phyloP scores from a whole-genome alignment of 1,139 yeast species.

The Insectozyma bohioensis region DNA sequence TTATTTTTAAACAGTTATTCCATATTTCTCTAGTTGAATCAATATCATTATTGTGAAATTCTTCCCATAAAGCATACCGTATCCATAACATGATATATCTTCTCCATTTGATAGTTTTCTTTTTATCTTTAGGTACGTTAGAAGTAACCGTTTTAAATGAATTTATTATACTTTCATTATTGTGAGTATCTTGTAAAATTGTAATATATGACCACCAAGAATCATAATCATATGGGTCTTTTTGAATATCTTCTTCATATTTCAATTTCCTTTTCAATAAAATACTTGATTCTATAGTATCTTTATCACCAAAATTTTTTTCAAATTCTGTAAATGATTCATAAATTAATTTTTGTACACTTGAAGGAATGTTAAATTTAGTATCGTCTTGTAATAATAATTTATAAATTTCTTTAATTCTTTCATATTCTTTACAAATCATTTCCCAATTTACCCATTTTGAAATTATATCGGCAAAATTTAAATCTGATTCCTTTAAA shows the following conservation, averaged over 20 bases:
- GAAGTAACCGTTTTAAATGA: constrained; percentile 49
- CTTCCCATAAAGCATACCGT: constrained; percentile 63
- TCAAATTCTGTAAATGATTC: constrained; percentile 59
- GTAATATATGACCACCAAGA: constrained; percentile 78
- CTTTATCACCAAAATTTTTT: constrained; percentile 59
- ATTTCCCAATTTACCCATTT: constrained; percentile 78
- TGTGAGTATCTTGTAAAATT: constrained; percentile 30
- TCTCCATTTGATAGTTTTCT: constrained; percentile 58
- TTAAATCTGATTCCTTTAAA: constrained; percentile 3
- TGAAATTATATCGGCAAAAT: constrained; percentile 20
- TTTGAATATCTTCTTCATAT: constrained; percentile 27
- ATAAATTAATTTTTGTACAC: constrained; percentile 40
- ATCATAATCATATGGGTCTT: constrained; percentile 62
- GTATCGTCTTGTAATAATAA: constrained; percentile 42
- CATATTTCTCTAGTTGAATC: constrained; percentile 53
- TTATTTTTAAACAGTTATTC: constrained; percentile 43
- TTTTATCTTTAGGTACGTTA: constrained; percentile 33
- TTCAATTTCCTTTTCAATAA: constrained; percentile 51
- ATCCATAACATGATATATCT: constrained; percentile 73
- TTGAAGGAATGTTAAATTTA: constrained; percentile 36
- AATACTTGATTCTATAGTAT: constrained; percentile 53
- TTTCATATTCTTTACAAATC: constrained; percentile 57
- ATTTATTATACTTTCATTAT: constrained; percentile 15
- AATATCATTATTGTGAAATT: constrained; percentile 44
- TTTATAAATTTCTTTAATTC: constrained; percentile 64